Evolutionary conservation across 2,329 filamentous ascomycete genomes (phyloP), one percentile per base, ranked within the genome.

Genomic region (Xylaria hypoxylon): DNA sequence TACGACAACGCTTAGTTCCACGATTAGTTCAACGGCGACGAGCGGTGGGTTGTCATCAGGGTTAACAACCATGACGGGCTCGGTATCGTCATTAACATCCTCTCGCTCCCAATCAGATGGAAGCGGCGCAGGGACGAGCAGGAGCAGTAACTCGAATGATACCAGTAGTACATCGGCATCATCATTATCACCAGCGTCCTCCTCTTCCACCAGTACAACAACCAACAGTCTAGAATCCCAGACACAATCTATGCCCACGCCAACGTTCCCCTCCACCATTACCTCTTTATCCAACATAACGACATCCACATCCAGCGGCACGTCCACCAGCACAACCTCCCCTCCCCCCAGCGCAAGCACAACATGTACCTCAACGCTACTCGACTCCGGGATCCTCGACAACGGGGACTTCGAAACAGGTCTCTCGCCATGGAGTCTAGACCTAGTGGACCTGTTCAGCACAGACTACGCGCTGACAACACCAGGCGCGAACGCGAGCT

Each of bases 341-440:
- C n/a, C n/a, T n/a, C n/a, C 42, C 22, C 33, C 51, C 0, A 22
- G 26, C 40, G 47, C 58, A 17, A 58, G n/a, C 38, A 24, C 65
- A 10, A 24, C 50, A n/a, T 69, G 64, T 55, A 47, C 24, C 10
- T 6, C 55, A 0, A 22, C 68, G 1, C 48, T 68, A 10, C 64
- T 56, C 35, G 65, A 69, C 53, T 53, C 67, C 0, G 57, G 58
- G 15, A 63, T 68, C 47, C 66, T 75, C n/a, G 68, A 71, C 35
- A 75, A 75, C 62, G 74, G 74, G 0, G 73, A 73, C 67, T 75
- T 75, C 67, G 74, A 75, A 45, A 33, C 38, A 0, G 74, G 74
- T 0, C 59, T 75, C 1, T 74, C 73, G 2, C 74, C 74, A 2
- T 75, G 74, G 74, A 73, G 71, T 42, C 31, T 75, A 1, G 73